These are phyloP conservation scores for Garcileccinum viscosum DNA, from an alignment of 1,284 basidiomycete genomes.

Conservation along the genomic window DNA sequence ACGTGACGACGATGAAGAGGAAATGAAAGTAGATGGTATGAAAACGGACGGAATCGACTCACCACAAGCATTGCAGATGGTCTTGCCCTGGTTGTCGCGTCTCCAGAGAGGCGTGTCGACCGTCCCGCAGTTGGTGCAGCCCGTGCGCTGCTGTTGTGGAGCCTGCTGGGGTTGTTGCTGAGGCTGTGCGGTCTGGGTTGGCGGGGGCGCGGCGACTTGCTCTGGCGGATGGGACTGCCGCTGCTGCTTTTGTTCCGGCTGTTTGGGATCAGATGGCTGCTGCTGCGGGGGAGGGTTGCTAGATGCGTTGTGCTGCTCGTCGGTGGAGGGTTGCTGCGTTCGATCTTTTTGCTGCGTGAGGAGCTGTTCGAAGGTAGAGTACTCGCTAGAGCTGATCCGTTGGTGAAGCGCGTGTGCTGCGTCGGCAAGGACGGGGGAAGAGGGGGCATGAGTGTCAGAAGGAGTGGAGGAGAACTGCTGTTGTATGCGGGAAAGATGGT, in stretches of 20 bases:
- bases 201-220: conserved; percentile 25
- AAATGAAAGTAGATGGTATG: conserved; percentile 40
- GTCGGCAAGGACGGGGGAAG: conserved; percentile 40
- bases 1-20: conserved; percentile 38
- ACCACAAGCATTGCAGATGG: conserved; percentile 89
- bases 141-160: conserved; percentile 40
- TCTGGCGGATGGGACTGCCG: conserved; percentile 20
- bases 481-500: conserved; percentile 51
- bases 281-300: conserved; percentile 24
- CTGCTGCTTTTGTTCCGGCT: conserved; percentile 18
- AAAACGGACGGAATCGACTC: conserved; percentile 48
- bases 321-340: conserved; percentile 21
- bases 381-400: conserved; percentile 34
- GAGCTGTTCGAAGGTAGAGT: conserved; percentile 39
- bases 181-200: conserved; percentile 25
- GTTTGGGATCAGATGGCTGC: conserved; percentile 17
- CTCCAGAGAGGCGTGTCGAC: conserved; percentile 83
- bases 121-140: conserved; percentile 76
- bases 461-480: conserved; percentile 41
- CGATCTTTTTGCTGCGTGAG: conserved; percentile 38
- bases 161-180: conserved; percentile 34
- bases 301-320: conserved; percentile 20
- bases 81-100: conserved; percentile 78
- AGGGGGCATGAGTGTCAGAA: conserved; percentile 32
- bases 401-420: conserved; percentile 36